These are phyloP conservation scores for Leptographium lundbergii DNA, from an alignment of 2,329 filamentous ascomycete species.

Conservation along the genomic window DNA sequence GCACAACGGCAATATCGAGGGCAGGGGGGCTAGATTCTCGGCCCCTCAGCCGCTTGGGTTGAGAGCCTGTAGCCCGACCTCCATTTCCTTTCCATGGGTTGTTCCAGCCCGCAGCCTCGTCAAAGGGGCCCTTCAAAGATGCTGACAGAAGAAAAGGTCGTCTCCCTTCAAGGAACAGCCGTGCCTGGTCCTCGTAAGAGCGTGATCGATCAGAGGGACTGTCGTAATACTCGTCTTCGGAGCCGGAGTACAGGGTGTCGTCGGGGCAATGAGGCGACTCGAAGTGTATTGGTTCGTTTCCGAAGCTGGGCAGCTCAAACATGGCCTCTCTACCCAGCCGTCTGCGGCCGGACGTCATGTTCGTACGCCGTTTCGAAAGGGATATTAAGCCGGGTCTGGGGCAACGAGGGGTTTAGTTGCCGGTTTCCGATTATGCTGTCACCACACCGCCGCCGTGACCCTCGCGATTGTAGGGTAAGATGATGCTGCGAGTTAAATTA, in stretches of 20 bases:
- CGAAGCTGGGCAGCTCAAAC: slow-evolving; percentile 5
- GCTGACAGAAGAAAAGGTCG: slow-evolving; percentile 47
- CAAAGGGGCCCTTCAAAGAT: slow-evolving; percentile 48
- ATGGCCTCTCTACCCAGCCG: not conserved
- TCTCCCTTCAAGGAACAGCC: slow-evolving; percentile 43
- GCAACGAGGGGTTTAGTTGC: not conserved
- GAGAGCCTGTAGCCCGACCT: not conserved
- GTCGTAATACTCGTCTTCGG: slow-evolving; percentile 43
- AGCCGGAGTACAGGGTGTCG: slow-evolving; percentile 41
- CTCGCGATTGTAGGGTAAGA: not conserved
- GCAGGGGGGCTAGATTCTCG: not conserved
- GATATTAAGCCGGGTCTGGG: not conserved
- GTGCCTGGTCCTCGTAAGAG: slow-evolving; percentile 47
- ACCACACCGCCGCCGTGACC: not conserved
- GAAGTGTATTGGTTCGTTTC: slow-evolving; percentile 5
- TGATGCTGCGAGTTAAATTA: not conserved
- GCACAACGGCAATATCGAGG: not conserved
- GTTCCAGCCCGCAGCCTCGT: slow-evolving; percentile 32
- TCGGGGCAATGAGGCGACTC: slow-evolving; percentile 26
- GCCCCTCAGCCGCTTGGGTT: not conserved
- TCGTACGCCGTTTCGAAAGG: too few relatives aligned
- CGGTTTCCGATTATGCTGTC: not conserved
- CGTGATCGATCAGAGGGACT: slow-evolving; percentile 30
- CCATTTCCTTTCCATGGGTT: slow-evolving; percentile 36
- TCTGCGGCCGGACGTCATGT: not conserved